Conservation (phyloP, 2,329 filamentous ascomycete genomes). For the Epichloe typhina region DNA sequence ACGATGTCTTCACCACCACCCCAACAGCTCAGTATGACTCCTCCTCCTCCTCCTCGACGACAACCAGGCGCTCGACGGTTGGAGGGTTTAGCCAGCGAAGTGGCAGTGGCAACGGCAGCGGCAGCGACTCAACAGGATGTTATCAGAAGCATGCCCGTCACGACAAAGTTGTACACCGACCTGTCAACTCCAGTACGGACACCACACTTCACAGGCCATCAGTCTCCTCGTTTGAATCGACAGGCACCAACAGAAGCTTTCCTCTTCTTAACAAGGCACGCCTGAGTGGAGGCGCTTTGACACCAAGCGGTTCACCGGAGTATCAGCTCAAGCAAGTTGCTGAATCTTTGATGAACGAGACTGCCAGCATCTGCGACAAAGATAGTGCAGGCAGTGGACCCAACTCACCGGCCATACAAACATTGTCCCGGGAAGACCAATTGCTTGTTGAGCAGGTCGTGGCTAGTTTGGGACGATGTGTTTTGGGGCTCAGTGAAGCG, state of each 20-base stretch:
- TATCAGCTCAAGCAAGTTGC: constrained; percentile 34
- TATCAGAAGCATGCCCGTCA: constrained; percentile 12
- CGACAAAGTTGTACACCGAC: constrained; percentile 28
- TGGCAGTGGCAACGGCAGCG: constrained; percentile 4
- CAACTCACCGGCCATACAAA: constrained; percentile 31
- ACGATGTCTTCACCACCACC: constrained; percentile 11
- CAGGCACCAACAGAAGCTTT: constrained; percentile 47
- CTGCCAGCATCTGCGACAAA: constrained; percentile 27
- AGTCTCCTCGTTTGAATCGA: constrained; percentile 42
- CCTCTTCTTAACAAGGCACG: constrained; percentile 43
- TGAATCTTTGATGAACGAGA: constrained; percentile 34
- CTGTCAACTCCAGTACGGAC: constrained; percentile 26
- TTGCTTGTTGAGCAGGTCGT: constrained; percentile 46
- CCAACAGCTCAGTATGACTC: constrained; percentile 9
- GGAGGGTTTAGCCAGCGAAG: constrained; percentile 10
- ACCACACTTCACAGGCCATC: constrained; percentile 38
- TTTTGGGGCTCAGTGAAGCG: constrained; percentile 43
- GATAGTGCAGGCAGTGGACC: constrained; percentile 16
- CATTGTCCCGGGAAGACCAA: constrained; percentile 42
- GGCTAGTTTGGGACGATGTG: constrained; percentile 45
- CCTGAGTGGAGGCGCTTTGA: constrained; percentile 31
- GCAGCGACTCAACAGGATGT: constrained; percentile 12
- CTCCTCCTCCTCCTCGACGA: constrained; percentile 1
- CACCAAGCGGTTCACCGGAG: constrained; percentile 36
- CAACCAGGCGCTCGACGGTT: constrained; percentile 14